Evolutionary conservation across 495 filamentous ascomycete genomes (phyloP).

Genomic region (Durotheca rogersii): DNA sequence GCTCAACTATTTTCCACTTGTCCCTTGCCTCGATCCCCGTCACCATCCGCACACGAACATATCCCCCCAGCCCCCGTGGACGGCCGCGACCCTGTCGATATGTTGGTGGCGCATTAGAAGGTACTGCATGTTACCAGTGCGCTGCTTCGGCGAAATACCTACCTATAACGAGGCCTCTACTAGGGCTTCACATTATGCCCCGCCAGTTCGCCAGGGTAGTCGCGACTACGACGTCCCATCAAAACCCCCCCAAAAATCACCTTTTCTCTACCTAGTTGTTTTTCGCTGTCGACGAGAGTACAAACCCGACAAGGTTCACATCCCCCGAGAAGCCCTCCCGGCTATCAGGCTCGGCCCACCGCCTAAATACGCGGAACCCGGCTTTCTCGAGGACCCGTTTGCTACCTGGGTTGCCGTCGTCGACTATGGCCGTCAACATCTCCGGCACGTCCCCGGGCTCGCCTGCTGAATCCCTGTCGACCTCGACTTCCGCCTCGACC

Average conservation of each 20-base stretch:
- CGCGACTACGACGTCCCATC: too few relatives aligned
- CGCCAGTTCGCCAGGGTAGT: too few relatives aligned
- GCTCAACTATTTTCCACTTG: too few relatives aligned
- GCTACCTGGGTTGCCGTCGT: constrained; percentile 31
- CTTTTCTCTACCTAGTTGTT: constrained; percentile 1
- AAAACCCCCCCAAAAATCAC: neutral
- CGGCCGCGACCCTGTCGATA: too few relatives aligned
- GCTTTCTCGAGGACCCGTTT: constrained; percentile 38
- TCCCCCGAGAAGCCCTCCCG: neutral
- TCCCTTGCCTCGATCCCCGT: too few relatives aligned
- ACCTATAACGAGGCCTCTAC: too few relatives aligned
- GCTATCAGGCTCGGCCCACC: constrained; percentile 30
- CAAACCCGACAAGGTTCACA: constrained; percentile 10
- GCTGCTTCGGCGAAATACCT: too few relatives aligned
- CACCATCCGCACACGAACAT: too few relatives aligned
- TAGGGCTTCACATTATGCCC: too few relatives aligned
- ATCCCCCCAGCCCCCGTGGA: too few relatives aligned
- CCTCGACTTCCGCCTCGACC: constrained; percentile 33
- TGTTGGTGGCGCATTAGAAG: too few relatives aligned
- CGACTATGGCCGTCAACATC: constrained; percentile 33
- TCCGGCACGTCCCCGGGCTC: constrained; percentile 30
- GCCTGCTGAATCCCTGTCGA: constrained; percentile 25
- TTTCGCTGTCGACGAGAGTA: constrained; percentile 13
- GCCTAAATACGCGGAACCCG: constrained; percentile 38
- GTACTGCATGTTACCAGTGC: too few relatives aligned